Percentiles rank a stretch among this genome's conserved stretches.
phyloP scores from a whole-genome alignment of 805 yeast species.

The Diddensiella transvaalensis region DNA sequence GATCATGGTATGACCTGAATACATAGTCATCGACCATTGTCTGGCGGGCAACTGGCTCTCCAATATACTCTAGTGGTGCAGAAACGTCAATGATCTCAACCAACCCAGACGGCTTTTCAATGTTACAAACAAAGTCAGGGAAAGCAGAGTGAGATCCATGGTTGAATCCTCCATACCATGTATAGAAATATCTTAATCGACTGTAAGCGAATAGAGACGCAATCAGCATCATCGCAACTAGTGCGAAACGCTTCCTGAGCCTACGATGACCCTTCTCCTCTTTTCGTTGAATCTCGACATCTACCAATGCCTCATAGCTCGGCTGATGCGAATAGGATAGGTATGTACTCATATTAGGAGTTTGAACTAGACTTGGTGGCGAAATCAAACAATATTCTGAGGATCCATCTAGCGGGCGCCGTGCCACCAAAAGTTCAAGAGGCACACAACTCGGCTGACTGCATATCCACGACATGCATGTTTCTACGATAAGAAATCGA shows the following conservation, averaged over 20 bases:
- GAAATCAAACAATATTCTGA: no score
- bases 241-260: not conserved
- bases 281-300: no score
- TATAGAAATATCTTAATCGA: not conserved
- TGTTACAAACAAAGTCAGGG: not conserved
- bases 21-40: conserved; percentile 39
- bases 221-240: not conserved
- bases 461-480: no score
- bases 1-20: conserved; percentile 34
- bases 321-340: no score
- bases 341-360: no score
- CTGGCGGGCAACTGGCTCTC: conserved; percentile 15
- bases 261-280: no score
- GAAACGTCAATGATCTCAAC: conserved; percentile 22
- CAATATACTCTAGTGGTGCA: conserved; percentile 14
- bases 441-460: no score
- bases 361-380: no score
- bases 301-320: no score
- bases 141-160: not conserved
- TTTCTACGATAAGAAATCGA: no score
- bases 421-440: no score
- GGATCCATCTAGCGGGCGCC: no score
- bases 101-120: not conserved
- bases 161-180: not conserved
- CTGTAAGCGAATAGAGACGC: not conserved